Evolutionary conservation across 345 rosid species (phyloP).

Genomic region (Trapa bicornis): DNA sequence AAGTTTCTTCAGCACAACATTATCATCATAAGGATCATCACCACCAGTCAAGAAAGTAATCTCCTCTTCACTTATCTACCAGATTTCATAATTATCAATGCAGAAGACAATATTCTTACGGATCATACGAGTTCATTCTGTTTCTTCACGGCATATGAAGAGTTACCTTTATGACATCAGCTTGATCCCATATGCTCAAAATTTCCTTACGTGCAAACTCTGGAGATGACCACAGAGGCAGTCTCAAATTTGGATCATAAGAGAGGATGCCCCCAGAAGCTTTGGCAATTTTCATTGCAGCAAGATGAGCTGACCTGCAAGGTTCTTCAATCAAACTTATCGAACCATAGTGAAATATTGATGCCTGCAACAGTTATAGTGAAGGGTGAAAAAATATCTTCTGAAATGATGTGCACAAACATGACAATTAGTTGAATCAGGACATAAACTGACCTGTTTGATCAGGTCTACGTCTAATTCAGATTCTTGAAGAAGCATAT

Average conservation of each 20-base stretch:
- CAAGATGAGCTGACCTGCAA: conserved; percentile 83
- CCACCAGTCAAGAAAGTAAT: conserved; percentile 63
- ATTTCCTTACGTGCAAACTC: conserved; percentile 76
- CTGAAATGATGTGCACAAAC: neutral
- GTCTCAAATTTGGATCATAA: conserved; percentile 87
- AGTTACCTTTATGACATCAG: conserved; percentile 81
- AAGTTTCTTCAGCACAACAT: conserved; percentile 51
- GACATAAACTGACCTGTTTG: conserved; percentile 34
- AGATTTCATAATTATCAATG: conserved; percentile 5
- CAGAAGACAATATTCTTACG: conserved; percentile 2
- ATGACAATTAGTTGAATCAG: neutral
- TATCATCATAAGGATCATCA: conserved; percentile 51
- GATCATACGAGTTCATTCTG: neutral
- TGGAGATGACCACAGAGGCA: conserved; percentile 84
- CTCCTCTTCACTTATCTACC: conserved; percentile 91
- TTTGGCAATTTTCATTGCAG: conserved; percentile 78
- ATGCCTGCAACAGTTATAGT: conserved; percentile 41
- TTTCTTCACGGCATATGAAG: neutral
- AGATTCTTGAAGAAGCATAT: conserved; percentile 83
- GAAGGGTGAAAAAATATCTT: neutral
- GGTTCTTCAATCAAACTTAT: conserved; percentile 95
- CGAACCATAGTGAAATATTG: conserved; percentile 89
- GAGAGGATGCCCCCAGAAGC: conserved; percentile 69
- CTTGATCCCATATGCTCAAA: conserved; percentile 80
- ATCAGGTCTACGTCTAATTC: conserved; percentile 65